Evolutionary conservation across 2,329 filamentous ascomycete species (phyloP).

Genomic region (Lachnellula hyalina): DNA sequence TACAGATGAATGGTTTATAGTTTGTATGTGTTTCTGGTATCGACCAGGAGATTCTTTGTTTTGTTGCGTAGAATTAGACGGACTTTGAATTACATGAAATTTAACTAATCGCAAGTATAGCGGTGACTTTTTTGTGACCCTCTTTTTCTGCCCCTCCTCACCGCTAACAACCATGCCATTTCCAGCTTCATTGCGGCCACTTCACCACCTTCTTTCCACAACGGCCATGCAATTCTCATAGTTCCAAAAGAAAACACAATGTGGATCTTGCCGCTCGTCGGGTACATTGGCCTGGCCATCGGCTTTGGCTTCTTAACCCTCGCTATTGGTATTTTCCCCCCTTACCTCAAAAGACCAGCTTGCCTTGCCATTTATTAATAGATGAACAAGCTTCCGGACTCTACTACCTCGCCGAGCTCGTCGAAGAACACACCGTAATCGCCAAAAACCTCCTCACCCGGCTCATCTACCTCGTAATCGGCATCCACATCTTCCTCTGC

Average conservation of each 20-base stretch:
- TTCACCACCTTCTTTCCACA: not conserved
- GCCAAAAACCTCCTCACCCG: constrained; percentile 81
- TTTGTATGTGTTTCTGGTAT: too few relatives aligned
- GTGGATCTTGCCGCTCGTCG: constrained; percentile 93
- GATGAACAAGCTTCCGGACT: constrained; percentile 72
- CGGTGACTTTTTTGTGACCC: constrained; percentile 14
- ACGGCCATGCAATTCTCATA: constrained; percentile 25
- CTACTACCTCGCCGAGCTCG: constrained; percentile 96
- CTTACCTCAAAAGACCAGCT: not conserved
- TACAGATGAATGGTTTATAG: constrained; percentile 2
- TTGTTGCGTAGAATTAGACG: too few relatives aligned
- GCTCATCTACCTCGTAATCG: constrained; percentile 79
- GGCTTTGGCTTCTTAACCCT: constrained; percentile 94
- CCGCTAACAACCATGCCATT: constrained; percentile 1
- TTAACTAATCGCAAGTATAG: not conserved
- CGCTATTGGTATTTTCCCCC: constrained; percentile 64
- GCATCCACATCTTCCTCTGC: constrained; percentile 66
- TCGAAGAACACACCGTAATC: constrained; percentile 94
- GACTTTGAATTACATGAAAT: not conserved
- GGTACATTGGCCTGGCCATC: constrained; percentile 79
- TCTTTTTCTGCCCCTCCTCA: constrained; percentile 9
- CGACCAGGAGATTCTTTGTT: too few relatives aligned
- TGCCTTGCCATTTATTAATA: constrained; percentile 3
- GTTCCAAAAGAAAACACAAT: constrained; percentile 35
- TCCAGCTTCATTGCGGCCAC: not conserved